A percentile compares a stretch with the other conserved stretches of the same genome.
Evolutionary conservation across 1,284 basidiomycete species (phyloP).

Genomic region (Abortiporus biennis): DNA sequence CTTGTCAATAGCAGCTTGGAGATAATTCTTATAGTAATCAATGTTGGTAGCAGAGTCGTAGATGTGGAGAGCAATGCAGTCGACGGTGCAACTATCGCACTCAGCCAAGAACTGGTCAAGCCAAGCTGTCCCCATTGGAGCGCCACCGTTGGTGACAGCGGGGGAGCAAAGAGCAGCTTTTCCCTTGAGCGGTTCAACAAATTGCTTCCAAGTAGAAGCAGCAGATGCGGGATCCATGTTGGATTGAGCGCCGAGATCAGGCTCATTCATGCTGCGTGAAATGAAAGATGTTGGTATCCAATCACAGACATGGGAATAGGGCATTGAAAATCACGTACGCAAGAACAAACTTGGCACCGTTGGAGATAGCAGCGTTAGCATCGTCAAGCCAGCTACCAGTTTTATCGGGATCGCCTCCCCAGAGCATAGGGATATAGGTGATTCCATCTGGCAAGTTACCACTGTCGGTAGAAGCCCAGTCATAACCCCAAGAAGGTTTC

Average conservation of each 20-base stretch:
- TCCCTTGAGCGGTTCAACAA: conserved; percentile 27
- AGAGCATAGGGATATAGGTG: conserved; percentile 25
- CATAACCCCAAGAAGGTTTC: conserved; percentile 22
- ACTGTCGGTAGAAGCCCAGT: conserved; percentile 19
- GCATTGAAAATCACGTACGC: conserved; percentile 15
- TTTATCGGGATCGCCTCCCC: conserved; percentile 16
- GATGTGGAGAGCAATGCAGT: conserved; percentile 27
- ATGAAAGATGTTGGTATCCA: neutral
- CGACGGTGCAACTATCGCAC: conserved; percentile 25
- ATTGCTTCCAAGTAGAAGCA: conserved; percentile 23
- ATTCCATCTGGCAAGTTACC: conserved; percentile 19
- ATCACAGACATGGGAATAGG: neutral
- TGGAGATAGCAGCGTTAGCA: conserved; percentile 24
- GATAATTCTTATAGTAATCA: conserved; percentile 27
- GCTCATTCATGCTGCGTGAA: conserved; percentile 27
- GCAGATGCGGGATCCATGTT: conserved; percentile 24
- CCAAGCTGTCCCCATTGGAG: conserved; percentile 27
- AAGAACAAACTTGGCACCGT: conserved; percentile 23
- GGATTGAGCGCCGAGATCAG: conserved; percentile 24
- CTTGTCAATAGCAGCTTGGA: conserved; percentile 20
- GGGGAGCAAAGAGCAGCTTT: conserved; percentile 27
- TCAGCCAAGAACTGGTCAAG: conserved; percentile 24
- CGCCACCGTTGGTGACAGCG: conserved; percentile 27
- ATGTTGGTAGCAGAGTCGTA: conserved; percentile 28
- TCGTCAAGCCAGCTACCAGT: conserved; percentile 19